Base-by-base conservation (phyloP, 805 yeast genomes). In the Teunomyces aglyptinius region DNA sequence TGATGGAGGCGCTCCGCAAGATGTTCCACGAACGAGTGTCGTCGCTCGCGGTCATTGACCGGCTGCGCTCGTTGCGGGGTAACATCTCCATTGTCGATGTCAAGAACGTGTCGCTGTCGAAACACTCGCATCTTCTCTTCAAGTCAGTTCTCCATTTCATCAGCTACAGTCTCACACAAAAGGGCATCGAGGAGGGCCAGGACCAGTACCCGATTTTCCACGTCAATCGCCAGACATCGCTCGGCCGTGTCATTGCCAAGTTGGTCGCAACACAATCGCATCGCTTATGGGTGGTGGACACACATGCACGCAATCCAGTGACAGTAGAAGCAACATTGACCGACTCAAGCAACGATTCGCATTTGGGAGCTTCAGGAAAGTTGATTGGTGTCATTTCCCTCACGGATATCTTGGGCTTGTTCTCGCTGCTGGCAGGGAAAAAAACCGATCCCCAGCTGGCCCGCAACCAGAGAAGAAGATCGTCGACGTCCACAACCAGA, bases 161-260 rank as follows among this genome's bases (percentile, higher is more conserved):
- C 48, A 82, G 95, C 11, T 85, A 90, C 51, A 90, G 91, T 50
- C 77, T 94, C 52, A 85, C 86, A 53, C 84, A 85, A 46, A 83
- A 96, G 61, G 99, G 99, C 16, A 76, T 92, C 27, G 95, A 86
- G 59, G 91, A 90, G 61, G 97, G 97, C 44, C 90, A 91, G 66
- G 99, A 92, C 70, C 89, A 95, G 35, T 92, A 86, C 75, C 99
- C 99, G 13, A 92, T 94, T 34, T 92, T 92, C 77, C 96, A 92
- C 64, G 97, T 92, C 20, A 85, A 88, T 51, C 80, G 82, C 50
- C 77, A 78, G 34, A 82, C 95, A 7, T 83, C 94, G 0, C 75
- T 94, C 43, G 96, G 89, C 28, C 80, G 96, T 64, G 89, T 95
- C 6, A 78, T 94, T 59, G 98, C 98, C 28, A 92, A 94, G 64